These are phyloP conservation scores for Fusarium praegraminearum DNA, from an alignment of 2,329 filamentous ascomycete species.

Conservation along the genomic window DNA sequence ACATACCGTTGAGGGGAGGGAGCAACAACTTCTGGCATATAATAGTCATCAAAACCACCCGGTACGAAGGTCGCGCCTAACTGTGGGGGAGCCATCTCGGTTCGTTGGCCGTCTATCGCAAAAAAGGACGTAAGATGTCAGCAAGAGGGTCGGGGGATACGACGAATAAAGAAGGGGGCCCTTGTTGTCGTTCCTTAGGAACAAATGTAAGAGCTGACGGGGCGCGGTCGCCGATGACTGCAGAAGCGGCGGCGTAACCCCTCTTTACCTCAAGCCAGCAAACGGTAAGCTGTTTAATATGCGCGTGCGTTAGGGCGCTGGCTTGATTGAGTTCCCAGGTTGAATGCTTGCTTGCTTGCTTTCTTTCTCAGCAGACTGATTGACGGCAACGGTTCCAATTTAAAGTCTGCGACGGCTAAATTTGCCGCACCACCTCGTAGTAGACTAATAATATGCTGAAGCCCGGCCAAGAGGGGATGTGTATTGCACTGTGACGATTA, in stretches of 20 bases:
- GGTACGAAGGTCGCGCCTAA: slow-evolving; percentile 70
- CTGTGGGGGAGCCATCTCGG: slow-evolving; percentile 48
- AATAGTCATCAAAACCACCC: slow-evolving; percentile 69
- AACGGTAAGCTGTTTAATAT: slow-evolving; percentile 39
- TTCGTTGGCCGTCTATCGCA: slow-evolving; percentile 47
- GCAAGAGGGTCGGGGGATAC: slow-evolving; percentile 47
- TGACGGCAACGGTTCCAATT: slow-evolving; percentile 24
- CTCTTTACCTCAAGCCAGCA: slow-evolving; percentile 41
- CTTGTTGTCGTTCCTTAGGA: slow-evolving; percentile 42
- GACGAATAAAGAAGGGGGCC: slow-evolving; percentile 45
- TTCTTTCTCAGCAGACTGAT: slow-evolving; percentile 29
- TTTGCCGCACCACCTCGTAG: slow-evolving; percentile 10
- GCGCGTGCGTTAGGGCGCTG: slow-evolving; percentile 35
- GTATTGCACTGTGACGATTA: slow-evolving; percentile 21
- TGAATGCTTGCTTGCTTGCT: slow-evolving; percentile 2
- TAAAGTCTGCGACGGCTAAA: slow-evolving; percentile 23
- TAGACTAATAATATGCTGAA: slow-evolving; percentile 20
- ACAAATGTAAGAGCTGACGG: slow-evolving; percentile 46
- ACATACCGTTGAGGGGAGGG: slow-evolving; percentile 69
- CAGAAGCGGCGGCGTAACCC: slow-evolving; percentile 46
- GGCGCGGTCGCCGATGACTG: slow-evolving; percentile 43
- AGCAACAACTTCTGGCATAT: slow-evolving; percentile 70
- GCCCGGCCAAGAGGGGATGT: slow-evolving; percentile 32
- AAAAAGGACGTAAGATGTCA: slow-evolving; percentile 49
- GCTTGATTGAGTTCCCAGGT: slow-evolving; percentile 13